Conservation (phyloP, 768 basidiomycete species). For the Amanita pseudoporphyria region DNA sequence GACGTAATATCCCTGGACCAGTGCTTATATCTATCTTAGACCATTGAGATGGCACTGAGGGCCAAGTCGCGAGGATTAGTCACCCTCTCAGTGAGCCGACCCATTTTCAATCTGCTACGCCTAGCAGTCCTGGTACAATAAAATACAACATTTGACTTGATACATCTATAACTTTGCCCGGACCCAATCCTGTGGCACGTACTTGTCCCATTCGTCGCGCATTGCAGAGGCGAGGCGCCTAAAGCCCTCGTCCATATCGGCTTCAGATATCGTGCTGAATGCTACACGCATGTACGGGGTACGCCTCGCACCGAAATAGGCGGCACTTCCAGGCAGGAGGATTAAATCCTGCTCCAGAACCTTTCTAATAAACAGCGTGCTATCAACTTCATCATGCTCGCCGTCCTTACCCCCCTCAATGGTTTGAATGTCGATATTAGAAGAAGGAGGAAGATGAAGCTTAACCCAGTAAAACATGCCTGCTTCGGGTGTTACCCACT, state of each 20-base stretch:
- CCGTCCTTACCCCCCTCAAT: background rate
- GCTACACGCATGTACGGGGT: constrained; percentile 70
- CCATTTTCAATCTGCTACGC: too few relatives aligned
- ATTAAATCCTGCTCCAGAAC: constrained; percentile 69
- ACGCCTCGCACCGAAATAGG: constrained; percentile 56
- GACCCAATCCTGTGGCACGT: too few relatives aligned
- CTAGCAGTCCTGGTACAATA: too few relatives aligned
- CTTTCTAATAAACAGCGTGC: constrained; percentile 52
- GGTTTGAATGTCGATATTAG: background rate
- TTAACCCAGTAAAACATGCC: constrained; percentile 85
- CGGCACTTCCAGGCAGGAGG: constrained; percentile 74
- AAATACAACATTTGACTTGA: too few relatives aligned
- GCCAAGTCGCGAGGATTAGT: too few relatives aligned
- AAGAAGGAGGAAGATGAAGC: constrained; percentile 13
- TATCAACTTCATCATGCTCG: constrained; percentile 40
- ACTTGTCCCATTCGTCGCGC: constrained; percentile 7
- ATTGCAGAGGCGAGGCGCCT: constrained; percentile 31
- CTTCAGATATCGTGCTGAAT: constrained; percentile 56
- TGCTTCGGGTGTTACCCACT: constrained; percentile 60
- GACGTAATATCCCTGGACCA: too few relatives aligned
- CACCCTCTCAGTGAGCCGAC: too few relatives aligned
- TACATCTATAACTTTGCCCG: too few relatives aligned
- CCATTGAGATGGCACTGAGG: too few relatives aligned
- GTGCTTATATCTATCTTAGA: too few relatives aligned
- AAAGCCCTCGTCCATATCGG: constrained; percentile 66